Base-by-base conservation (phyloP, 768 basidiomycete species). In the Cytidiella melzeri region DNA sequence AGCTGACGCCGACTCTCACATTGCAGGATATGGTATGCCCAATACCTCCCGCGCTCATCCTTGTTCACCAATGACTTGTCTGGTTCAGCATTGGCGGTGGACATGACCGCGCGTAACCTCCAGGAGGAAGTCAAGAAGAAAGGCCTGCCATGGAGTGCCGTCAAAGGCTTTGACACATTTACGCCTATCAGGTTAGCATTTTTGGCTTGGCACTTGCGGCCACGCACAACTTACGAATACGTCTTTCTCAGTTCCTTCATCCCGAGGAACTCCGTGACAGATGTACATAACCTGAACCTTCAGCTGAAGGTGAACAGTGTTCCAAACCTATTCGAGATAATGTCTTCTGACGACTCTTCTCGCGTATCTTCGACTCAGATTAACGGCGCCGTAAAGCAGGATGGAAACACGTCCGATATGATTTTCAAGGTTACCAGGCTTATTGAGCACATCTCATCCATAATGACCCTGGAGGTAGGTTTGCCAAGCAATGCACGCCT, bases 121-220 rank as follows among this genome's bases (percentile, higher is more conserved):
- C 96, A 99, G 65, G 88, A 96, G 48, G 82, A 81, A 42, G 90
- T 90, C 43, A 95, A 95, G 72, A 88, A 86, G 61, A 84, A 82
- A 43, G 92, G 96, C 9, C 75, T 98, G n/a, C 96, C 96, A 1
- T 99, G 96, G 96, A 83, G 85, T n/a, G 77, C 93, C 10, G 90
- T 85, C 2, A 98, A 99, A 67, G 95, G 95, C 1, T 96, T 97
- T 57, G 95, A 99, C 65, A 94, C 92, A 0, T 98, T 94, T 69
- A 92, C 89, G 4, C 93, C 93, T 2, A 77, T 95, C 55, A 85
- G 92, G 92, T 90, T 60, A 37, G 66, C 36, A 7, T 34, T 15
- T 34, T 15, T 15, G 7, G 65, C 62, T 34, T 42, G 7, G 2
- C 30, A 37, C 25, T 9, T 13, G 12, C 13, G 13, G 37, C n/a